Conservation (phyloP, 306 rosid genomes). For the Glycine soja region DNA sequence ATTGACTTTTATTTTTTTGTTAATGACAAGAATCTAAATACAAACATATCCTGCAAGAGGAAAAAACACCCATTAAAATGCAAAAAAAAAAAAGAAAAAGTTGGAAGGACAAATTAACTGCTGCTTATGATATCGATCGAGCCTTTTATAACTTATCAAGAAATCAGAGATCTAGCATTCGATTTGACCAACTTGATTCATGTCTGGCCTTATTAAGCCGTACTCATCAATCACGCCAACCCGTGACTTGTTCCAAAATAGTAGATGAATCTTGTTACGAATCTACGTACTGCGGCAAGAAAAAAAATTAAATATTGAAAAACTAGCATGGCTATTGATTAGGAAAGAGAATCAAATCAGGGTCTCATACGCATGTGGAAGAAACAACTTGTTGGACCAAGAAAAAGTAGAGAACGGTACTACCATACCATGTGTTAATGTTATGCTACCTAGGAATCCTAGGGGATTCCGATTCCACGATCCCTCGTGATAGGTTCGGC, state of each 20-base stretch:
- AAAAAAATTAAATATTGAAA: background rate
- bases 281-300: background rate
- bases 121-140: background rate
- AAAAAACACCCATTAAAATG: too few relatives aligned
- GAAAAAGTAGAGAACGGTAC: background rate
- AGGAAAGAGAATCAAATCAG: background rate
- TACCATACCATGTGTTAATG: background rate
- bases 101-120: background rate
- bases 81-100: too few relatives aligned
- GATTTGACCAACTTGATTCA: conserved; percentile 13
- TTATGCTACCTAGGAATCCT: conserved; percentile 33
- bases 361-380: conserved; percentile 11
- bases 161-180: conserved; percentile 12
- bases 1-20: too few relatives aligned
- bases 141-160: background rate
- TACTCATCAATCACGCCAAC: background rate
- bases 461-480: conserved; percentile 39
- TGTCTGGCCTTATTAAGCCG: background rate
- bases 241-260: conserved; percentile 36
- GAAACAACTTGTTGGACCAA: conserved; percentile 31
- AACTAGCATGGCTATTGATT: background rate
- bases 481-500: conserved; percentile 5
- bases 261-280: conserved; percentile 34
- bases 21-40: too few relatives aligned
- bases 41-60: too few relatives aligned